Conservation (phyloP, 352 stramenopile species). For the Pythium scleroteichum region DNA sequence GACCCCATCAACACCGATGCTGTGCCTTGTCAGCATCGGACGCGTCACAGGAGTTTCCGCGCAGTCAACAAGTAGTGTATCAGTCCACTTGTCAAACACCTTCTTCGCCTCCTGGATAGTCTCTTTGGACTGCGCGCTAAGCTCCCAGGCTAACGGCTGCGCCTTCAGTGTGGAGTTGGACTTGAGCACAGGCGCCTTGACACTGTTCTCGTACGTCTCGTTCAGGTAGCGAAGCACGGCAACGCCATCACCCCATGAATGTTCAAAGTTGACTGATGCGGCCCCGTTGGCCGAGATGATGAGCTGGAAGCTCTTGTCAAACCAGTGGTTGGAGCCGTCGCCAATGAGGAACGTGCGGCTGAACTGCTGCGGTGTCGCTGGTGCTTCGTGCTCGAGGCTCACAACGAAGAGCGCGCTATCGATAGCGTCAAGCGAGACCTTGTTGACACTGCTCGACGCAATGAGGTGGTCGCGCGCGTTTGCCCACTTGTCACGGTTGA, state of each 20-base stretch:
- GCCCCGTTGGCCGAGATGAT: conserved; percentile 82
- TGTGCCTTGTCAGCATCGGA: conserved; percentile 60
- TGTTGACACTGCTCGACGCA: conserved; percentile 52
- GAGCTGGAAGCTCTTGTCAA: conserved; percentile 92
- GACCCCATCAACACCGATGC: conserved; percentile 86
- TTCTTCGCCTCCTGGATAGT: conserved; percentile 69
- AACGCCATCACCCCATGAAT: conserved; percentile 81
- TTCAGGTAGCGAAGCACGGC: conserved; percentile 89
- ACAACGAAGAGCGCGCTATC: conserved; percentile 88
- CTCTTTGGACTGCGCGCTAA: conserved; percentile 55
- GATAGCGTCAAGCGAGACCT: conserved; percentile 73
- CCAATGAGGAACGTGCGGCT: conserved; percentile 82
- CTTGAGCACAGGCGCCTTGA: conserved; percentile 71
- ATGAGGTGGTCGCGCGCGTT: conserved; percentile 62
- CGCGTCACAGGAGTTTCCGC: conserved; percentile 75
- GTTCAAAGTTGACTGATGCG: conserved; percentile 89
- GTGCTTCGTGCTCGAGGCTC: conserved; percentile 71
- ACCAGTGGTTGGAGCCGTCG: conserved; percentile 89
- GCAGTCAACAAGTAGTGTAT: conserved; percentile 63
- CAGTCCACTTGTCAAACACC: conserved; percentile 69
- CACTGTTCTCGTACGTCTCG: conserved; percentile 82
- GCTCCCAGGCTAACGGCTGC: conserved; percentile 61
- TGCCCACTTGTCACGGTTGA: conserved; percentile 85
- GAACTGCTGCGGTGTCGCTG: conserved; percentile 53
- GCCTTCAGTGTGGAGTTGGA: conserved; percentile 28